A percentile compares a stretch with the other conserved stretches of the same genome.
Conservation (phyloP, 164 flowering plant species). For the Hamamelis virginiana region DNA sequence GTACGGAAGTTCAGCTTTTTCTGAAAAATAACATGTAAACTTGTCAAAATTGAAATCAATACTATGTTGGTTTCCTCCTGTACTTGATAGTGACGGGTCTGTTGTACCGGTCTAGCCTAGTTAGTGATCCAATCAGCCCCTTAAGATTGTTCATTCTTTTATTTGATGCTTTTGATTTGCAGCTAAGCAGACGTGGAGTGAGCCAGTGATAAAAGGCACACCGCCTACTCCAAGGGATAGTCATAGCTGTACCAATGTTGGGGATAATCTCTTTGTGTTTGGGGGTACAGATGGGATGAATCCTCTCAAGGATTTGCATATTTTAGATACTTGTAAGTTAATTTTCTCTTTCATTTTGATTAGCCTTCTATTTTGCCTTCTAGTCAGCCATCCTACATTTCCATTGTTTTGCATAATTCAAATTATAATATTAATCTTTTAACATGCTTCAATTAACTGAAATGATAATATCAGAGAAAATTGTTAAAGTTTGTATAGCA, state of each 20-base stretch:
- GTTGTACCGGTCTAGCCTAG: too few species aligned
- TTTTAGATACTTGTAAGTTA: conserved; percentile 80
- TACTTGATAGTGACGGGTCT: too few species aligned
- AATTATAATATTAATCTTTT: background rate
- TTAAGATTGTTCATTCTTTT: too few species aligned
- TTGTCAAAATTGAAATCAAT: too few species aligned
- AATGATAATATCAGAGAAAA: background rate
- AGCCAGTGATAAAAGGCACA: conserved; percentile 72
- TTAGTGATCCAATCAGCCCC: too few species aligned
- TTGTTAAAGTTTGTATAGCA: background rate
- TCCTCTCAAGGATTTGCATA: conserved; percentile 83
- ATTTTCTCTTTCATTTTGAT: background rate
- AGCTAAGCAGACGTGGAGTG: conserved; percentile 76
- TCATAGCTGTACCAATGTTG: conserved; percentile 86
- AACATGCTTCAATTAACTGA: background rate
- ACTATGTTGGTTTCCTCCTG: too few species aligned
- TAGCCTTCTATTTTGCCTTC: background rate
- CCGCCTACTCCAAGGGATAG: conserved; percentile 91
- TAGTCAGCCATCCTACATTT: background rate
- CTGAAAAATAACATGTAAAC: too few species aligned
- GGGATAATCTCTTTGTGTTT: conserved; percentile 81
- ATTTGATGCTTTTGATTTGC: conserved; percentile 19
- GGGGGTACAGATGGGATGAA: conserved; percentile 96
- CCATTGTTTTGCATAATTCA: background rate
- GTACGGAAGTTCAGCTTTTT: too few species aligned